These are phyloP conservation scores for Lentinula edodes DNA, from an alignment of 768 basidiomycete genomes.

Conservation along the genomic window DNA sequence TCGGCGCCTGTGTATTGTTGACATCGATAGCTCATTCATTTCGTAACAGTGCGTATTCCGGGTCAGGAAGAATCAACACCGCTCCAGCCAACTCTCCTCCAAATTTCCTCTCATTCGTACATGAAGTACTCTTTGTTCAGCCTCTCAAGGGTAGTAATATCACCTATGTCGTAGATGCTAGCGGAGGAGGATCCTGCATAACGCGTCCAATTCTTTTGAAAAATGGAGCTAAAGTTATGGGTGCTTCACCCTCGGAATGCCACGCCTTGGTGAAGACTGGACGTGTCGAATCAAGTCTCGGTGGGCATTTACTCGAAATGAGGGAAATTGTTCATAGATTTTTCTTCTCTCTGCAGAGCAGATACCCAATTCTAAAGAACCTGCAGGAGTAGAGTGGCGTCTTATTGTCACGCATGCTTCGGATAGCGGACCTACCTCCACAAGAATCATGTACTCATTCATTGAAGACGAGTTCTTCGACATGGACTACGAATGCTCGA, in stretches of 20 bases:
- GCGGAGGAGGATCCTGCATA: constrained; percentile 9
- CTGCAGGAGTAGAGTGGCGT: constrained; percentile 15
- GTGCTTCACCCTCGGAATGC: constrained; percentile 13
- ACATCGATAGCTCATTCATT: not conserved
- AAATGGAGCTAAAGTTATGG: constrained; percentile 11
- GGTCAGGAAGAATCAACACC: constrained; percentile 14
- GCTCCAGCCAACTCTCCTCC: constrained; percentile 4
- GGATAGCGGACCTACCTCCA: not conserved
- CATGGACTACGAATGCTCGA: constrained; percentile 9
- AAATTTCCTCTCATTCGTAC: constrained; percentile 13
- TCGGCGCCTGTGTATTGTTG: not conserved
- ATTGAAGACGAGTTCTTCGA: constrained; percentile 19
- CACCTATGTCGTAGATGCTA: constrained; percentile 17
- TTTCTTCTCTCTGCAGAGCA: not conserved
- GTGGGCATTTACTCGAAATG: not conserved
- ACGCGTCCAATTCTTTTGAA: constrained; percentile 14
- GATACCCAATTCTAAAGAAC: not conserved
- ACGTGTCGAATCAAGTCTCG: constrained; percentile 13
- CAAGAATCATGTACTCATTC: constrained; percentile 17
- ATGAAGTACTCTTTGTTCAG: constrained; percentile 18
- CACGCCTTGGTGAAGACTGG: constrained; percentile 11
- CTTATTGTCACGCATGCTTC: constrained; percentile 9
- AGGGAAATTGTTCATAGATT: not conserved
- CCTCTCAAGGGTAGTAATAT: constrained; percentile 12
- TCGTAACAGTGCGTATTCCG: constrained; percentile 10